phyloP scores from a whole-genome alignment of 2,329 filamentous ascomycete genomes.

The Botrytis squamosa region DNA sequence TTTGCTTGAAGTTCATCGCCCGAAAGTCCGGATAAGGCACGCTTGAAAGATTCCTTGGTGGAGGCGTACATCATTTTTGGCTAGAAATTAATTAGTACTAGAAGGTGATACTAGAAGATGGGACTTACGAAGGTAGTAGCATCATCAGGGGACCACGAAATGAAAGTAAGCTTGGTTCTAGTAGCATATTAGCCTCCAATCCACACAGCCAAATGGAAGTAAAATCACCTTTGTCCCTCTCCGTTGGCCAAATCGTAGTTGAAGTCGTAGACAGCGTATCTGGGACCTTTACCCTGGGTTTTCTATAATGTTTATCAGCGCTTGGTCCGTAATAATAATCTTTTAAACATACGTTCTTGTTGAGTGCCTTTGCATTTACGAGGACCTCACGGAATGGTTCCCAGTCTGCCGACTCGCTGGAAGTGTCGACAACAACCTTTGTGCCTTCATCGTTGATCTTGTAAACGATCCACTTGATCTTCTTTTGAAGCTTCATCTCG shows the following conservation, averaged over 20 bases:
- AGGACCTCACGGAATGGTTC: constrained; percentile 75
- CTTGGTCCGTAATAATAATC: background rate
- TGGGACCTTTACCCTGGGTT: constrained; percentile 63
- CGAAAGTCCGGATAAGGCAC: constrained; percentile 71
- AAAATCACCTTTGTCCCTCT: constrained; percentile 66
- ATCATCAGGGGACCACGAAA: constrained; percentile 80
- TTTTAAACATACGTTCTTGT: constrained; percentile 55
- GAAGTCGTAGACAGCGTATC: constrained; percentile 85
- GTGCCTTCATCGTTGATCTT: constrained; percentile 82
- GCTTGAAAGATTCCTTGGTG: constrained; percentile 84
- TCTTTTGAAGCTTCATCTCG: constrained; percentile 79
- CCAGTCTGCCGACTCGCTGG: constrained; percentile 65
- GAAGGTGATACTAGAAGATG: too few relatives aligned
- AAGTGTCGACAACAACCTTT: constrained; percentile 77
- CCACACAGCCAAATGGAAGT: constrained; percentile 26
- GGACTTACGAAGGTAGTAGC: constrained; percentile 62
- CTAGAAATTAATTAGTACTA: constrained; percentile 44
- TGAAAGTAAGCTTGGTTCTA: constrained; percentile 77
- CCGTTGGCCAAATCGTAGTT: constrained; percentile 70
- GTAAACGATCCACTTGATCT: constrained; percentile 84
- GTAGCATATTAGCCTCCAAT: constrained; percentile 26
- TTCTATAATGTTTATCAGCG: constrained; percentile 46
- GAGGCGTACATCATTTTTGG: constrained; percentile 89
- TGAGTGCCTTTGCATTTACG: constrained; percentile 69
- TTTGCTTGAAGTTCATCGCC: constrained; percentile 75